Percentiles rank a stretch among this genome's conserved stretches.
Conservation (phyloP, 2,329 filamentous ascomycete genomes). For the Exophiala sp. region DNA sequence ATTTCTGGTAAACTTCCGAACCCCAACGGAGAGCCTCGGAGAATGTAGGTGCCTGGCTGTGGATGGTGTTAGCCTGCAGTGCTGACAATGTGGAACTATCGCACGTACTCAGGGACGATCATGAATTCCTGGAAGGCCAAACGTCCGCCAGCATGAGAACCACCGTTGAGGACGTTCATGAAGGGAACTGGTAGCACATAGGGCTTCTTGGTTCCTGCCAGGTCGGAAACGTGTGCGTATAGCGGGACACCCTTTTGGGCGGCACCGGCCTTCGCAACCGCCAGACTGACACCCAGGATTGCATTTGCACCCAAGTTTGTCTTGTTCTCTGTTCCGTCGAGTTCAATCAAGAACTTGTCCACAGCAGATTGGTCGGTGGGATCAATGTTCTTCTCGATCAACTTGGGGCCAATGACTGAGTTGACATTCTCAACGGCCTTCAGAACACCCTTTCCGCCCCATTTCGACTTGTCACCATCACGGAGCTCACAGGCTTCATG, state of each 20-base stretch:
- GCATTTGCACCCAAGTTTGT: conserved; percentile 55
- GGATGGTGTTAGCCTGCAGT: conserved; percentile 21
- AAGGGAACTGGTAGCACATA: conserved; percentile 86
- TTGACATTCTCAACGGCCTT: conserved; percentile 87
- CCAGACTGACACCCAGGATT: conserved; percentile 56
- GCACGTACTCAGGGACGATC: conserved; percentile 71
- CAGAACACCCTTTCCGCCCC: conserved; percentile 78
- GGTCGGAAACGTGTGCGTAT: conserved; percentile 80
- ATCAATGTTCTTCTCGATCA: conserved; percentile 77
- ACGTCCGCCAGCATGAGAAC: conserved; percentile 95
- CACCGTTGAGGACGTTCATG: conserved; percentile 90
- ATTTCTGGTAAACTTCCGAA: conserved; percentile 95
- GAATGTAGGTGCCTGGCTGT: conserved; percentile 77
- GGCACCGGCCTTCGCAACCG: conserved; percentile 72
- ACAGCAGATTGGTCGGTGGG: conserved; percentile 80
- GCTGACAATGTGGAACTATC: background rate
- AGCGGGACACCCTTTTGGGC: conserved; percentile 84
- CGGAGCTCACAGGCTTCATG: conserved; percentile 89
- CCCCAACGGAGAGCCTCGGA: conserved; percentile 94
- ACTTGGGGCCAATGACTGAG: conserved; percentile 67
- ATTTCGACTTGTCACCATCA: conserved; percentile 81
- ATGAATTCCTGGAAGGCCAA: conserved; percentile 95
- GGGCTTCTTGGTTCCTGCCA: conserved; percentile 84
- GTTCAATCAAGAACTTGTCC: conserved; percentile 77
- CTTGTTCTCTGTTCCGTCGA: conserved; percentile 63